Evolutionary conservation across 176 grass and related monocot genomes (phyloP).

Genomic region (Carex kokanica): DNA sequence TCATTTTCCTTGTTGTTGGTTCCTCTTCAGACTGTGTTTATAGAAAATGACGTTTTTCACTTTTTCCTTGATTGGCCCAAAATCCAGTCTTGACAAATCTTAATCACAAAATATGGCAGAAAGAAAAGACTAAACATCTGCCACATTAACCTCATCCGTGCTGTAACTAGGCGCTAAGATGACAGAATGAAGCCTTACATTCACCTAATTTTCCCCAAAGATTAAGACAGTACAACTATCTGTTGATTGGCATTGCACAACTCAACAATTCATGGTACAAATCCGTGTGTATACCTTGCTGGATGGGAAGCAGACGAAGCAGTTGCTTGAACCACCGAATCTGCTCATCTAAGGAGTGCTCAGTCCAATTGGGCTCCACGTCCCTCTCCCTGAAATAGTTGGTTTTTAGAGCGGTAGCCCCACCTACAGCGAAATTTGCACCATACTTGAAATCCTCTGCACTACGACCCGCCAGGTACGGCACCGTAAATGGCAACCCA

Average conservation of each 20-base stretch:
- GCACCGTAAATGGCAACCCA: slow-evolving; percentile 58
- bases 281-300: not conserved
- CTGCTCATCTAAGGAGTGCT: slow-evolving; percentile 59
- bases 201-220: not conserved
- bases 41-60: not conserved
- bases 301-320: slow-evolving; percentile 34
- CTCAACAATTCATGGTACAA: not conserved
- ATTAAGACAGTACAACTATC: not conserved
- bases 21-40: not conserved
- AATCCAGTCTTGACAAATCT: not conserved
- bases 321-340: slow-evolving; percentile 82
- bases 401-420: slow-evolving; percentile 60
- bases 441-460: slow-evolving; percentile 51
- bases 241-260: not conserved
- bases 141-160: not conserved
- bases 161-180: not conserved
- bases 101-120: not conserved
- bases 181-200: not conserved
- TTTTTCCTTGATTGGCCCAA: not conserved
- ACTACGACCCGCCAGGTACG: slow-evolving; percentile 49
- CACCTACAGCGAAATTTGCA: slow-evolving; percentile 74
- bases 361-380: slow-evolving; percentile 50
- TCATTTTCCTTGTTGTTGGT: not conserved
- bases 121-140: slow-evolving; percentile 1
- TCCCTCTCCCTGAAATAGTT: slow-evolving; percentile 59